Base-by-base conservation (phyloP, 257 asterid species). In the Gentiana dahurica region DNA sequence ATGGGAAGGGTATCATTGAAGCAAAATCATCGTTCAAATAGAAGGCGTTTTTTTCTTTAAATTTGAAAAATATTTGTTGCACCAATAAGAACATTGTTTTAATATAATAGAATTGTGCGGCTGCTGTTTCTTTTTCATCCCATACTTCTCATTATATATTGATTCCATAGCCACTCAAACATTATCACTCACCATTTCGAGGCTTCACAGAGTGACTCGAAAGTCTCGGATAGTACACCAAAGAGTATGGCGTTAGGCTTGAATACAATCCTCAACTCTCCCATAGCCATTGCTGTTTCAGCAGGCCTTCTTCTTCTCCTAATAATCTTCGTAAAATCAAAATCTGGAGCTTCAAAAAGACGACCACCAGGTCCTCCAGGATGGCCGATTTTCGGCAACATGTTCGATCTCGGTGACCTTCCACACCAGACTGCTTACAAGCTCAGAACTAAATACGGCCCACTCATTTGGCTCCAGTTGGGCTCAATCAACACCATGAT, bases 401-500 rank as follows among this genome's bases (percentile, higher is more conserved):
- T 80, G 9, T 72, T 71, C 51, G 76, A 80, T 46, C 79, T 83
- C 3, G 92, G 85, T 4, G 60, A 62, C 15, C 54, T 73, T 32
- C 92, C 87, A 0, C 81, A 83, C 37, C 72, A 68, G 32, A 65
- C 75, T 0, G 50, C 77, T 3, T 79, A 66, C 65, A 76, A 53
- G 47, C 5, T 77, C 69, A 72, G 64, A 54, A 13, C 11, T 15
- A 47, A 62, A 36, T 67, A 73, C 48, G 87, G 87, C 13, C 68
- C 92, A 0, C 64, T 83, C 33, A 35, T 76, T 43, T 72, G 80
- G 79, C 81, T 80, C 45, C 61, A 53, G 59, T 61, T 78, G 9
- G 88, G 88, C 36, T 71, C 82, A 0, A 62, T 72, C 62, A 71
- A 76, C 76, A 80, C 84, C 3, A 60, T 83, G 78, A 81, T 76